These are phyloP conservation scores for Ogataea minuta DNA, from an alignment of 805 yeast genomes.

Conservation along the genomic window DNA sequence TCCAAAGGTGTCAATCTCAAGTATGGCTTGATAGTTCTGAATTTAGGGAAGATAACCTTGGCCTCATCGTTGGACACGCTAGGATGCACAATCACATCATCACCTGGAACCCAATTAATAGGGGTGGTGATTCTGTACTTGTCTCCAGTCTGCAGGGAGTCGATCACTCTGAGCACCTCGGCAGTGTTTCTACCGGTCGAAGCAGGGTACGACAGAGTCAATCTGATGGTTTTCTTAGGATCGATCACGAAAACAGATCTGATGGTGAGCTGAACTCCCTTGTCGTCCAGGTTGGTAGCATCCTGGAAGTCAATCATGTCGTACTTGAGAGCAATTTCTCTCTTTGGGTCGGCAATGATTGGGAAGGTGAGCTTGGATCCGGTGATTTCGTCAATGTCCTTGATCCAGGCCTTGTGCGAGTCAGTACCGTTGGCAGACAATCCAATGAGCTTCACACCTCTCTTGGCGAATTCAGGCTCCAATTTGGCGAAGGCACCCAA, in stretches of 20 bases:
- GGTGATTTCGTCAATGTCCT: slow-evolving; percentile 67
- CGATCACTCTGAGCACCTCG: slow-evolving; percentile 67
- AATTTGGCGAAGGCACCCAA: slow-evolving; percentile 72
- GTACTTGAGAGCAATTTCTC: slow-evolving; percentile 58
- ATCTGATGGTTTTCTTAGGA: slow-evolving; percentile 60
- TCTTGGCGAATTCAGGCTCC: slow-evolving; percentile 64
- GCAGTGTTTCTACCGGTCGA: slow-evolving; percentile 76
- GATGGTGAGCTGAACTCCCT: slow-evolving; percentile 64
- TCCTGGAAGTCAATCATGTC: slow-evolving; percentile 75
- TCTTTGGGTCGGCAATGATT: slow-evolving; percentile 62
- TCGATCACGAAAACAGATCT: slow-evolving; percentile 73
- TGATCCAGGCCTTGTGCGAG: slow-evolving; percentile 66
- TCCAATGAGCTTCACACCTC: slow-evolving; percentile 67
- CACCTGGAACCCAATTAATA: slow-evolving; percentile 67
- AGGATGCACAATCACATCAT: slow-evolving; percentile 73
- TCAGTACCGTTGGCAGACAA: slow-evolving; percentile 62
- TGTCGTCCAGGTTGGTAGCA: slow-evolving; percentile 62
- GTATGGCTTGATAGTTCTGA: slow-evolving; percentile 60
- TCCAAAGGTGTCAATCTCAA: slow-evolving; percentile 51
- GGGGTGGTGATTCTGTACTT: slow-evolving; percentile 64
- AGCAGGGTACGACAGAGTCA: slow-evolving; percentile 67
- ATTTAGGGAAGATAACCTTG: slow-evolving; percentile 57
- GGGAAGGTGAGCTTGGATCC: slow-evolving; percentile 62
- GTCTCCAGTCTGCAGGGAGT: slow-evolving; percentile 66
- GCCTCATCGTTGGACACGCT: slow-evolving; percentile 60